Evolutionary conservation across 148 eudicot species (phyloP).

Genomic region (Nyssa sinensis): DNA sequence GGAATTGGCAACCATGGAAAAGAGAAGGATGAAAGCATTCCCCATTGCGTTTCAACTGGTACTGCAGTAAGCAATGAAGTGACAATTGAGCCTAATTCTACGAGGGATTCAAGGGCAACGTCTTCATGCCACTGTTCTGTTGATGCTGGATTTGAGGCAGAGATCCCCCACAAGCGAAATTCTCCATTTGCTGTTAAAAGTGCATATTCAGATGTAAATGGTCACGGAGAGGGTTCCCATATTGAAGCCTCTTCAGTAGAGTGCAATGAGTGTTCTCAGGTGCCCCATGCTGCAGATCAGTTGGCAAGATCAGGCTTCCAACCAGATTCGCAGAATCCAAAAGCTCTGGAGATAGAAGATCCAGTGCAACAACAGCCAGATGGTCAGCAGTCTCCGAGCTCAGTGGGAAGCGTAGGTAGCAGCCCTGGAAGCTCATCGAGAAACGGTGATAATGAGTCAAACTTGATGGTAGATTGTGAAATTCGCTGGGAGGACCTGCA

Average conservation of each 20-base stretch:
- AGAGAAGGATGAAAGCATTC: conserved; percentile 26
- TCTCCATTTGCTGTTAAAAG: conserved; percentile 22
- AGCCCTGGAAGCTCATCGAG: conserved; percentile 43
- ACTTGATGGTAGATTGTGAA: conserved; percentile 38
- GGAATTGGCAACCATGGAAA: conserved; percentile 25
- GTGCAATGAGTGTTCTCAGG: conserved; percentile 22
- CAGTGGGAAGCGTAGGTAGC: conserved; percentile 35
- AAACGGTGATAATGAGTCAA: conserved; percentile 41
- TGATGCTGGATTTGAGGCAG: conserved; percentile 10
- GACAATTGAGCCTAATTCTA: conserved; percentile 19
- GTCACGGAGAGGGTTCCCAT: conserved; percentile 16
- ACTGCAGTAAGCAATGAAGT: conserved; percentile 15
- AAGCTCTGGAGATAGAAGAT: conserved; percentile 31
- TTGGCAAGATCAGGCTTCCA: conserved; percentile 25
- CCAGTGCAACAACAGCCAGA: conserved; percentile 28
- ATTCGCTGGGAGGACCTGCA: conserved; percentile 81
- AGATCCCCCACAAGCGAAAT: conserved; percentile 8
- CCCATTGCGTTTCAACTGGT: conserved; percentile 26
- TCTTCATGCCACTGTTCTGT: conserved; percentile 11
- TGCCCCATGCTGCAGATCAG: conserved; percentile 11
- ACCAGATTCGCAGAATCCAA: conserved; percentile 27
- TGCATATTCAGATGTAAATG: conserved; percentile 14
- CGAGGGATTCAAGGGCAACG: conserved; percentile 20
- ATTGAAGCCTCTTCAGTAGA: conserved; percentile 21
- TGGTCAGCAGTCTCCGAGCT: conserved; percentile 21